phyloP scores from a whole-genome alignment of 108 stramenopile genomes.

The Stephanodiscus triporus region DNA sequence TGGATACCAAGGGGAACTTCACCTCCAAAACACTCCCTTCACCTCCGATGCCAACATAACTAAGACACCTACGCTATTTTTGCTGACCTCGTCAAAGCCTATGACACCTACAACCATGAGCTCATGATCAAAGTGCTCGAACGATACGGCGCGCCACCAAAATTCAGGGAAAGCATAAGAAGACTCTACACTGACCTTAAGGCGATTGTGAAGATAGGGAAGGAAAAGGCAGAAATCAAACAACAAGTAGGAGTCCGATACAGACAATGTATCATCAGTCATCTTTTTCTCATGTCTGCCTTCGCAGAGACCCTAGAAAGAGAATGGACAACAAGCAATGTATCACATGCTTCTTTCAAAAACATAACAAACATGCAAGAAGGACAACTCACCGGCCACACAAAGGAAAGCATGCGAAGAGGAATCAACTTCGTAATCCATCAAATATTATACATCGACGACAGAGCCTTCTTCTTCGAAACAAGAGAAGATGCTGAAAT shows the following conservation, averaged over 20 bases:
- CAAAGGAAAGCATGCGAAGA: no score
- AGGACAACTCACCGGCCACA: no score
- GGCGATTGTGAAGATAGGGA: background rate
- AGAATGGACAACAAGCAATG: background rate
- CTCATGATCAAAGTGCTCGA: background rate
- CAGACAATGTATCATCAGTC: constrained; percentile 30
- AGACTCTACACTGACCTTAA: no score
- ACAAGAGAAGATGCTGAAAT: background rate
- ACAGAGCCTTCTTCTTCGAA: no score
- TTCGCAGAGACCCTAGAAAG: background rate
- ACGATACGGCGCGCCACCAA: background rate
- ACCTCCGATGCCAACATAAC: constrained; percentile 19
- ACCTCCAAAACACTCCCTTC: constrained; percentile 14
- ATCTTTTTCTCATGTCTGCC: constrained; percentile 5
- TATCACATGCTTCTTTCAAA: no score
- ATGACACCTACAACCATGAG: no score
- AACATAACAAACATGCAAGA: background rate
- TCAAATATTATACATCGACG: background rate
- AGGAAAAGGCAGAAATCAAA: background rate
- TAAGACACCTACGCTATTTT: background rate
- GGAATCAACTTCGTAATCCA: no score
- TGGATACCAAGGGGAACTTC: constrained; percentile 8
- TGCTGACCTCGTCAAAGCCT: no score
- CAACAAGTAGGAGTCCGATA: background rate
- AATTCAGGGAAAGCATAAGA: no score